Percentiles rank a stretch among this genome's conserved stretches.
These are phyloP conservation scores for Rauvolfia tetraphylla DNA, from an alignment of 257 asterid species.

Conservation along the genomic window DNA sequence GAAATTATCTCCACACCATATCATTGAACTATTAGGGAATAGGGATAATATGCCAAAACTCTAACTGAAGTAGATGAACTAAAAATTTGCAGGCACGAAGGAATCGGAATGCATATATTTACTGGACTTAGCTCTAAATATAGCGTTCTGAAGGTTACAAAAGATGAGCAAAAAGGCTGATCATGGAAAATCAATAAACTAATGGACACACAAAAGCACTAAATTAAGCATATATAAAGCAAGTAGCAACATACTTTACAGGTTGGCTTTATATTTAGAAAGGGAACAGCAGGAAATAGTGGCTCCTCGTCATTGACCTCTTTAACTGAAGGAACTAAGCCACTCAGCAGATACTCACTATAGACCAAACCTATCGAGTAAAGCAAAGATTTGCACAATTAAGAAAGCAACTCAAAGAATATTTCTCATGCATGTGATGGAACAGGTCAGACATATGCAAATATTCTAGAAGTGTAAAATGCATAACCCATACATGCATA, in stretches of 20 bases:
- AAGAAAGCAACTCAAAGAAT: constrained; percentile 6
- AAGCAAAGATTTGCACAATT: neutral
- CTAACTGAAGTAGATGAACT: neutral
- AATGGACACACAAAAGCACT: neutral
- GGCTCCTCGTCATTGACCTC: constrained; percentile 97
- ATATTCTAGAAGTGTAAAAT: neutral
- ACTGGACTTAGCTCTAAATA: neutral
- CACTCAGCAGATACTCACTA: constrained; percentile 92
- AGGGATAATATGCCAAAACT: neutral
- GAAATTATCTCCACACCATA: neutral
- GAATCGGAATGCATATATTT: neutral
- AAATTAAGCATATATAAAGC: constrained; percentile 1
- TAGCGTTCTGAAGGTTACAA: neutral
- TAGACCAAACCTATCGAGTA: constrained; percentile 71
- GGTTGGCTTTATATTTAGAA: constrained; percentile 54
- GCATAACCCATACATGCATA: neutral
- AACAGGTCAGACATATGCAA: neutral
- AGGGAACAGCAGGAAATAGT: constrained; percentile 72
- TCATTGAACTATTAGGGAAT: neutral
- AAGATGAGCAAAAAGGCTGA: neutral
- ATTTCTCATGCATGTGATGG: neutral
- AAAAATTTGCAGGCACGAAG: neutral
- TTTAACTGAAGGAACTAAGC: constrained; percentile 88
- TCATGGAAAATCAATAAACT: constrained; percentile 2
- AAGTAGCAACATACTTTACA: constrained; percentile 42